Evolutionary conservation across 306 rosid species (phyloP).

Genomic region (Coriaria nepalensis): DNA sequence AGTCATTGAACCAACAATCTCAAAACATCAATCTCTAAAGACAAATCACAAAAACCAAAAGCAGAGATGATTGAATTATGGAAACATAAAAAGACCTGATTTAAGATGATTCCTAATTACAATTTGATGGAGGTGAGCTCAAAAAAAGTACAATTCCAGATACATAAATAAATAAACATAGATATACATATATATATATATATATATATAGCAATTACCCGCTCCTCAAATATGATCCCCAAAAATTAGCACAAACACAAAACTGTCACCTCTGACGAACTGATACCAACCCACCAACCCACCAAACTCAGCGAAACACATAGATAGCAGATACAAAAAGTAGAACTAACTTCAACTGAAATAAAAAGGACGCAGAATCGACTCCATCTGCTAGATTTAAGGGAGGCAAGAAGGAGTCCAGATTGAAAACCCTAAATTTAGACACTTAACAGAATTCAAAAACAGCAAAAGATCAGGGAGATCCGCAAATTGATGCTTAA

Average conservation of each 20-base stretch:
- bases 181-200: too few relatives aligned
- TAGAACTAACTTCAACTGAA: slow-evolving; percentile 4
- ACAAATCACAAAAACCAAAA: slow-evolving; percentile 4
- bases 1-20: neutral
- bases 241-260: neutral
- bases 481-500: slow-evolving; percentile 18
- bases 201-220: neutral
- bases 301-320: slow-evolving; percentile 7
- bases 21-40: neutral
- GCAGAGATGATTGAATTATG: neutral
- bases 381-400: slow-evolving; percentile 24
- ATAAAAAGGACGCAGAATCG: slow-evolving; percentile 10
- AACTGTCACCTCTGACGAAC: neutral
- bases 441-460: neutral
- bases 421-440: slow-evolving; percentile 22
- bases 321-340: slow-evolving; percentile 7
- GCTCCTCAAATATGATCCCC: neutral
- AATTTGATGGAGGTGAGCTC: slow-evolving; percentile 3
- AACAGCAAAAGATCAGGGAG: slow-evolving; percentile 16
- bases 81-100: neutral
- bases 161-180: too few relatives aligned
- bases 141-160: slow-evolving; percentile 2
- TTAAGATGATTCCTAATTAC: slow-evolving; percentile 5
- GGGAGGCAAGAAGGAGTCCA: slow-evolving; percentile 23
- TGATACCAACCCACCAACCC: slow-evolving; percentile 5